Conservation (phyloP, 1,139 yeast genomes). For the Blastobotrys apis region DNA sequence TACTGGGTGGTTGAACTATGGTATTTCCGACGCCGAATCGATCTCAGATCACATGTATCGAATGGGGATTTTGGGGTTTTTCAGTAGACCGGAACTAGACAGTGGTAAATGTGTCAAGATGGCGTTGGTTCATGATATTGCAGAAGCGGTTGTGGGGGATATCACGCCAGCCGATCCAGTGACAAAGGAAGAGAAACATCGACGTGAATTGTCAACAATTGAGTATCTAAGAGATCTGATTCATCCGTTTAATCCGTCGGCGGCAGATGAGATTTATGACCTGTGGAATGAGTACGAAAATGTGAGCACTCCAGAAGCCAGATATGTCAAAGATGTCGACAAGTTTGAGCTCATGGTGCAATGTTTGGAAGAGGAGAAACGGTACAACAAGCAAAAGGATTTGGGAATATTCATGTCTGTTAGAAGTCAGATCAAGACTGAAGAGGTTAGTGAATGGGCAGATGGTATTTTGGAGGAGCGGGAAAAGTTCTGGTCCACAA, state of each 20-base stretch:
- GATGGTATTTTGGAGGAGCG: constrained; percentile 62
- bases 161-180: constrained; percentile 82
- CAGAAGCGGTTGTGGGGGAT: constrained; percentile 91
- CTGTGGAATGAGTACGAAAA: constrained; percentile 92
- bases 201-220: constrained; percentile 75
- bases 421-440: constrained; percentile 59
- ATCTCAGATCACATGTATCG: constrained; percentile 97
- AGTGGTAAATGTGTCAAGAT: constrained; percentile 70
- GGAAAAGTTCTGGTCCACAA: constrained; percentile 44
- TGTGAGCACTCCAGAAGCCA: constrained; percentile 74
- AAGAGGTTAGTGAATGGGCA: constrained; percentile 67
- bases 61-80: constrained; percentile 81
- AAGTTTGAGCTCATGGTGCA: constrained; percentile 89
- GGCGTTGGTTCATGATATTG: constrained; percentile 88
- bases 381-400: constrained; percentile 50
- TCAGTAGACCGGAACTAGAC: constrained; percentile 49
- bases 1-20: constrained; percentile 86
- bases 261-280: constrained; percentile 62
- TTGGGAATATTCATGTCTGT: constrained; percentile 69
- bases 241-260: constrained; percentile 56
- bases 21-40: constrained; percentile 49
- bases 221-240: constrained; percentile 59
- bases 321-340: constrained; percentile 89
- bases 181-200: constrained; percentile 68
- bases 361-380: constrained; percentile 80